Base-by-base conservation (phyloP, 768 basidiomycete species). In the Collybia sp. region DNA sequence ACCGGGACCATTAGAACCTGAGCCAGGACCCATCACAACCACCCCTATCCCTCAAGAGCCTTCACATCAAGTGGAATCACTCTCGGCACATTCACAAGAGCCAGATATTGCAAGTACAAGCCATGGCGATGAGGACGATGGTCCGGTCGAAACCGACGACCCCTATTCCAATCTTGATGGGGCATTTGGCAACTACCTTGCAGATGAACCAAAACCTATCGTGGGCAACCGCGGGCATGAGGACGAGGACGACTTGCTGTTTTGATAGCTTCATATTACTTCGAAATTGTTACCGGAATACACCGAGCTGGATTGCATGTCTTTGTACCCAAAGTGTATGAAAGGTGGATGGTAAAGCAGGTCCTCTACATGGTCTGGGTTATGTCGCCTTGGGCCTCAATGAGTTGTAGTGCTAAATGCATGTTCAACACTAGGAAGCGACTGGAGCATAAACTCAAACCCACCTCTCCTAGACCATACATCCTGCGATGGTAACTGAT, bases 401-500 rank as follows among this genome's bases (percentile, higher is more conserved):
- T 5, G 91, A 93, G 61, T 93, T 93, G 59, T 93, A 93, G 62
- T 93, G 91, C 91, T 93, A 59, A 38, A 34, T 8, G 30, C 9
- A 17, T 10, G n/a, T 35, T 18, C 19, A 11, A 39, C n/a, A 37
- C 25, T 16, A 42, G 44, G 30, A 40, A 37, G 35, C n/a, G 35
- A 10, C 35, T 37, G 10, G 18, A 9, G 25, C 32, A 48, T 15
- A 39, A 40, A 32, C 33, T 25, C 37, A 19, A 19, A 68, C 86
- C 53, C 44, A 93, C 93, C 81, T 97, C 95, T 54, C 95, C 95
- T 5, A 97, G 76, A 2, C 94, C 95, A 67, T 95, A 98, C 83
- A 95, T 86, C 53, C 83, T 78, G 45, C 90, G 76, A 59, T 98
- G 95, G 62, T 95, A 99, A 58, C 93, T 96, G 57, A 93, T 86